phyloP scores from a whole-genome alignment of 495 filamentous ascomycete species.

The Aspergillus sparsus region DNA sequence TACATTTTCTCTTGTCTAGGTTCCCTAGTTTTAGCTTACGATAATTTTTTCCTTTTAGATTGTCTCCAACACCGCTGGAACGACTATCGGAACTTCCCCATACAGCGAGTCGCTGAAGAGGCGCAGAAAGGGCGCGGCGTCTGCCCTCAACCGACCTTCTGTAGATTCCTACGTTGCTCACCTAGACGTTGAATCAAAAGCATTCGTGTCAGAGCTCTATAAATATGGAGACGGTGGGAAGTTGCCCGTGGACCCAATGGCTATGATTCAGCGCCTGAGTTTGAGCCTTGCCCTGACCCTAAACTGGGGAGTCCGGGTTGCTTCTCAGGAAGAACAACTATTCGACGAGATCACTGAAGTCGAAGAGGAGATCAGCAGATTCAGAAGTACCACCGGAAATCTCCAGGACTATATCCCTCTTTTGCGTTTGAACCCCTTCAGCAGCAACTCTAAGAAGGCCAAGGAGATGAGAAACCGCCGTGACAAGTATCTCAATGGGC shows the following conservation, averaged over 20 bases:
- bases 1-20: background rate
- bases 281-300: constrained; percentile 60
- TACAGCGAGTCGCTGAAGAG: constrained; percentile 64
- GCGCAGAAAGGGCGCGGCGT: constrained; percentile 63
- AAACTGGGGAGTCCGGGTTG: constrained; percentile 63
- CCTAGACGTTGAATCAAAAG: constrained; percentile 60
- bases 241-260: constrained; percentile 59
- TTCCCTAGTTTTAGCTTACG: background rate
- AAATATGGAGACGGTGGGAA: constrained; percentile 54
- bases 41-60: constrained; percentile 40
- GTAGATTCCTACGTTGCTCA: constrained; percentile 62
- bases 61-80: constrained; percentile 62
- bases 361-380: constrained; percentile 59
- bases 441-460: constrained; percentile 49
- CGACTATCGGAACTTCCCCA: constrained; percentile 65
- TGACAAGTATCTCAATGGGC: constrained; percentile 56
- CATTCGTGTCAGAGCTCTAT: constrained; percentile 59
- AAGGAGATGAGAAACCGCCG: constrained; percentile 59
- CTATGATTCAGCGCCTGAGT: constrained; percentile 60
- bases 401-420: constrained; percentile 66
- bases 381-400: constrained; percentile 62
- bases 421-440: constrained; percentile 59
- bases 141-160: constrained; percentile 62
- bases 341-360: constrained; percentile 66
- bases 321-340: constrained; percentile 55